Conservation (phyloP, 1,139 yeast species). For the Nakaseomyces bracarensis region DNA sequence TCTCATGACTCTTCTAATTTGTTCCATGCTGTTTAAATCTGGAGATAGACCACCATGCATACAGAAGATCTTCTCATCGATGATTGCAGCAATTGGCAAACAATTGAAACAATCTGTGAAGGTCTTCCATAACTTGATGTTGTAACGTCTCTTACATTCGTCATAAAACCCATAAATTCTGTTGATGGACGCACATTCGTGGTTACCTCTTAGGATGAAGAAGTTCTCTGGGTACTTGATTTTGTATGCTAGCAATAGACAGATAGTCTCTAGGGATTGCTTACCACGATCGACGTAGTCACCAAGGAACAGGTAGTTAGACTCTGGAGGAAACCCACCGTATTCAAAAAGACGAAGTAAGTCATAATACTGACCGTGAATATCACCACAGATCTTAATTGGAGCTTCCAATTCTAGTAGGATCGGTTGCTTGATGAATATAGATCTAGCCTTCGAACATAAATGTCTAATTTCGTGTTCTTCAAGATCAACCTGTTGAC, state of each 20-base stretch:
- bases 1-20: slow-evolving; percentile 94
- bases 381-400: slow-evolving; percentile 87
- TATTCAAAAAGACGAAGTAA: slow-evolving; percentile 88
- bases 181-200: slow-evolving; percentile 94
- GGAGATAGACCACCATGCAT: slow-evolving; percentile 99
- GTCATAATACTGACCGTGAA: slow-evolving; percentile 95
- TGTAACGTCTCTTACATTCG: slow-evolving; percentile 94
- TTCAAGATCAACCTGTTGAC: slow-evolving; percentile 87
- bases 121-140: slow-evolving; percentile 94
- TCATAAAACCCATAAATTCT: slow-evolving; percentile 95
- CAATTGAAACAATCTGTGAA: slow-evolving; percentile 97
- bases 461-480: slow-evolving; percentile 92
- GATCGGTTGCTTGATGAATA: slow-evolving; percentile 95
- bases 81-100: slow-evolving; percentile 93
- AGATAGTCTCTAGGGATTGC: slow-evolving; percentile 90
- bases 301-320: slow-evolving; percentile 86
- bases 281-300: slow-evolving; percentile 98
- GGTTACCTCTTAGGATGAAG: slow-evolving; percentile 89
- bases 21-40: slow-evolving; percentile 93
- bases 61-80: slow-evolving; percentile 92
- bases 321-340: slow-evolving; percentile 98
- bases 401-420: slow-evolving; percentile 94
- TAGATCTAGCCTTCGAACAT: slow-evolving; percentile 96
- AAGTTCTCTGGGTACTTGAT: slow-evolving; percentile 96
- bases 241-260: slow-evolving; percentile 85